phyloP scores from a whole-genome alignment of 768 basidiomycete genomes.

The Paxillus ammoniavirescens region DNA sequence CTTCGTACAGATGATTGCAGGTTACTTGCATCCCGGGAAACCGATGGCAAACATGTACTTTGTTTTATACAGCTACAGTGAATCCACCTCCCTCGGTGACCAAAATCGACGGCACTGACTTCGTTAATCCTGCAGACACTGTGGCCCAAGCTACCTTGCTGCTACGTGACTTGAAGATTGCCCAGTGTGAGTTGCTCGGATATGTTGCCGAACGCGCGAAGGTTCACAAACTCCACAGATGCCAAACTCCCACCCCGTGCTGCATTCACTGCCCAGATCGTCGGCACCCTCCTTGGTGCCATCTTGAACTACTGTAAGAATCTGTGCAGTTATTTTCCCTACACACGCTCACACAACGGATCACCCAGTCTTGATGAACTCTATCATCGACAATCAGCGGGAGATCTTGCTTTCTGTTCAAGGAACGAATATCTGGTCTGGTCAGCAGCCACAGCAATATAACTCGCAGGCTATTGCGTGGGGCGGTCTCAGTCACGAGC shows the following conservation, averaged over 20 bases:
- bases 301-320: conserved; percentile 44
- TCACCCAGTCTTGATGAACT: conserved; percentile 57
- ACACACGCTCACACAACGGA: conserved; percentile 10
- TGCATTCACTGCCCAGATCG: conserved; percentile 57
- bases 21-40: conserved; percentile 34
- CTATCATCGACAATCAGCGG: conserved; percentile 50
- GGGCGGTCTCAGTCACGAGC: conserved; percentile 36
- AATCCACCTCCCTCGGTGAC: conserved; percentile 6
- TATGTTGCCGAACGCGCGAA: conserved; percentile 31
- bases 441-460: conserved; percentile 29
- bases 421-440: conserved; percentile 43
- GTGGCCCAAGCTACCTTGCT: conserved; percentile 48
- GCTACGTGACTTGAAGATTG: conserved; percentile 55
- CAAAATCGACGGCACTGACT: conserved; percentile 20
- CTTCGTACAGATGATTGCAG: conserved; percentile 37
- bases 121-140: conserved; percentile 43
- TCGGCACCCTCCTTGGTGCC: conserved; percentile 55
- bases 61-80: conserved; percentile 47
- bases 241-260: conserved; percentile 63
- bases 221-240: conserved; percentile 28
- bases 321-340: neutral
- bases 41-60: conserved; percentile 46
- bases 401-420: conserved; percentile 52
- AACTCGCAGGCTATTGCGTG: conserved; percentile 36
- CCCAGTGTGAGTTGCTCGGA: conserved; percentile 15